Evolutionary conservation across 352 stramenopile species (phyloP).

Genomic region (Phytophthora citrophthora): DNA sequence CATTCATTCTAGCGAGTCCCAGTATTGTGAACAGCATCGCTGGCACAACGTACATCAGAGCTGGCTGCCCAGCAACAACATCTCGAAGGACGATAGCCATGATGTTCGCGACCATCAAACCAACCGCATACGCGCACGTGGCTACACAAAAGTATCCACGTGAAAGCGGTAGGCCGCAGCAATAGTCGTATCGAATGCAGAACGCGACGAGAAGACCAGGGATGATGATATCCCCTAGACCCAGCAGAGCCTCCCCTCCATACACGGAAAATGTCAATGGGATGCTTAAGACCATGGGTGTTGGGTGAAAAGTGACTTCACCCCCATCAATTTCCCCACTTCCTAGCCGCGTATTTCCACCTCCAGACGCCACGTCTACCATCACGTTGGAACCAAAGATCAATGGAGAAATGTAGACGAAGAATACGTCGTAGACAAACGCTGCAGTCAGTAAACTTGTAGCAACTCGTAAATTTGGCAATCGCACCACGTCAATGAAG

Average conservation of each 20-base stretch:
- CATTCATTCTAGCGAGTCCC: constrained; percentile 54
- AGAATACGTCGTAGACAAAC: constrained; percentile 95
- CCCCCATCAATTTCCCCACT: constrained; percentile 8
- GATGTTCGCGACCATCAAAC: constrained; percentile 92
- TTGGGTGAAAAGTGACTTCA: constrained; percentile 15
- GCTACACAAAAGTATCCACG: constrained; percentile 80
- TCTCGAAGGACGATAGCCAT: constrained; percentile 91
- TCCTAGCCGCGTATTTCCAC: constrained; percentile 29
- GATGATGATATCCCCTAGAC: constrained; percentile 94
- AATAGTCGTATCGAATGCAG: constrained; percentile 91
- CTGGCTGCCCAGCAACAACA: constrained; percentile 90
- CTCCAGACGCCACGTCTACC: constrained; percentile 90
- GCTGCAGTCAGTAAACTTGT: constrained; percentile 83
- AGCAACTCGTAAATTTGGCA: constrained; percentile 80
- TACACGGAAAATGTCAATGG: constrained; percentile 90
- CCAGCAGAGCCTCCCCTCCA: constrained; percentile 90
- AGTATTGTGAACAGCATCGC: constrained; percentile 80
- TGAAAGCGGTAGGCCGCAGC: constrained; percentile 55
- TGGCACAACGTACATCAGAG: constrained; percentile 96
- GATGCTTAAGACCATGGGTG: constrained; percentile 84
- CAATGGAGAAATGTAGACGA: constrained; percentile 92
- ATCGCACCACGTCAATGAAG: constrained; percentile 87
- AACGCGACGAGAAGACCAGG: constrained; percentile 93
- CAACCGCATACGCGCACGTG: constrained; percentile 85
- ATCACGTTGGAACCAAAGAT: constrained; percentile 90